These are phyloP conservation scores for Didymella keratinophila DNA, from an alignment of 2,329 filamentous ascomycete species.

Conservation along the genomic window DNA sequence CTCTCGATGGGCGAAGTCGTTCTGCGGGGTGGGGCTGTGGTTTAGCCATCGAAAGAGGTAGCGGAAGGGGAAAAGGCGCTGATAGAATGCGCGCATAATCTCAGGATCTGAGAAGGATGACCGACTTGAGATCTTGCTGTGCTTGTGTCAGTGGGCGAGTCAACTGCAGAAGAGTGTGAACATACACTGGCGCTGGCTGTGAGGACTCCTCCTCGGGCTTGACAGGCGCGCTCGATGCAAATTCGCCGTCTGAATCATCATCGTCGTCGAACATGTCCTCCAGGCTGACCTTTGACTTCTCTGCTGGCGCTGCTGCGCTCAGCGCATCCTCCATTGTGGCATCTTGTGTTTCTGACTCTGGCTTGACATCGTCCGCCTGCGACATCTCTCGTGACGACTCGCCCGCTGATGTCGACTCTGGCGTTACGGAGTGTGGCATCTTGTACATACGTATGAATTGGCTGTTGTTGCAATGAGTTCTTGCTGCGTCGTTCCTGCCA, in stretches of 20 bases:
- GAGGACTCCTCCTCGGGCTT: constrained; percentile 54
- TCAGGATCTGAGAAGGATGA: constrained; percentile 72
- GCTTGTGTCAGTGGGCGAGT: constrained; percentile 22
- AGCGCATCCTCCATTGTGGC: constrained; percentile 43
- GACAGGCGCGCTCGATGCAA: constrained; percentile 61
- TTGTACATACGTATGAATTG: constrained; percentile 11
- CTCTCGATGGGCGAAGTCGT: constrained; percentile 91
- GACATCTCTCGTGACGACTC: constrained; percentile 48
- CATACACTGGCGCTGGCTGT: constrained; percentile 52
- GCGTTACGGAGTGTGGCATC: constrained; percentile 59
- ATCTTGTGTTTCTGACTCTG: constrained; percentile 41
- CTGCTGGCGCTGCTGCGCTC: constrained; percentile 32
- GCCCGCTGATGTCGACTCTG: constrained; percentile 50
- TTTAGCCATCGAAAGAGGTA: constrained; percentile 98
- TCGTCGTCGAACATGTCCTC: constrained; percentile 68
- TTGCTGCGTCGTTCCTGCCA: constrained; percentile 6
- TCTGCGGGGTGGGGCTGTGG: constrained; percentile 83
- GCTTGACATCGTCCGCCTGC: constrained; percentile 48
- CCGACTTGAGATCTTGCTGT: constrained; percentile 50
- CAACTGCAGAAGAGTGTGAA: neutral
- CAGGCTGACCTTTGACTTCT: constrained; percentile 53
- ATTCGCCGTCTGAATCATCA: constrained; percentile 65
- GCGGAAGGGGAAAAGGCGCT: constrained; percentile 92
- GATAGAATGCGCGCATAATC: constrained; percentile 92
- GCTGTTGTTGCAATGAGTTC: constrained; percentile 7